A percentile compares a stretch with the other conserved stretches of the same genome.
Evolutionary conservation across 345 rosid genomes (phyloP).

Genomic region (Cochlearia excelsa): DNA sequence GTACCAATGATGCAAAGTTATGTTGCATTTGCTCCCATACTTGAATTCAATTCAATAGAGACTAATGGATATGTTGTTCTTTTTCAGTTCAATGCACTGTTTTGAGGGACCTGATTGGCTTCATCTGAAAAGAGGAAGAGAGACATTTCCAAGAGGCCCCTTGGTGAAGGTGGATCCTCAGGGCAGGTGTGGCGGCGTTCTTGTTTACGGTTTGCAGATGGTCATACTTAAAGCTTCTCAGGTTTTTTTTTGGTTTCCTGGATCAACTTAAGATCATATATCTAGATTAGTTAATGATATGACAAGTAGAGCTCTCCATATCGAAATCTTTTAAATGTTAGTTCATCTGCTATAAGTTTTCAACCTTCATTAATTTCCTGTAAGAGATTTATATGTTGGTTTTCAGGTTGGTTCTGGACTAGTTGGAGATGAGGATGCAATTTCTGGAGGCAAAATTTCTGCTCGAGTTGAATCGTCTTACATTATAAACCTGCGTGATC

Average conservation of each 20-base stretch:
- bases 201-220: slow-evolving; percentile 95
- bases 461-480: slow-evolving; percentile 79
- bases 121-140: slow-evolving; percentile 94
- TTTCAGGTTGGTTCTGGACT: slow-evolving; percentile 76
- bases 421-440: slow-evolving; percentile 83
- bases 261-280: slow-evolving; percentile 12
- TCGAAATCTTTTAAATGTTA: slow-evolving; percentile 2
- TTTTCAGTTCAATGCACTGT: slow-evolving; percentile 94
- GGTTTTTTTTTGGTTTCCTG: slow-evolving; percentile 50
- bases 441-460: slow-evolving; percentile 64
- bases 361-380: slow-evolving; percentile 7
- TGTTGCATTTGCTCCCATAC: slow-evolving; percentile 1
- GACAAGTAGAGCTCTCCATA: background rate
- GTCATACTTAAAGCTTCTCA: slow-evolving; percentile 89
- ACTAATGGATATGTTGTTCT: slow-evolving; percentile 24
- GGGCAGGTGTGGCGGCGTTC: slow-evolving; percentile 93
- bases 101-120: slow-evolving; percentile 97
- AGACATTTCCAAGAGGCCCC: slow-evolving; percentile 82
- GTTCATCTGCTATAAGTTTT: slow-evolving; percentile 17
- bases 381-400: slow-evolving; percentile 17
- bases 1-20: slow-evolving; percentile 1
- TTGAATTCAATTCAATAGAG: background rate
- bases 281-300: slow-evolving; percentile 5
- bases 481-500: slow-evolving; percentile 77
- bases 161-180: slow-evolving; percentile 91